Base-by-base conservation (phyloP, 176 grass and related monocot species). In the Pontederia paniculata region DNA sequence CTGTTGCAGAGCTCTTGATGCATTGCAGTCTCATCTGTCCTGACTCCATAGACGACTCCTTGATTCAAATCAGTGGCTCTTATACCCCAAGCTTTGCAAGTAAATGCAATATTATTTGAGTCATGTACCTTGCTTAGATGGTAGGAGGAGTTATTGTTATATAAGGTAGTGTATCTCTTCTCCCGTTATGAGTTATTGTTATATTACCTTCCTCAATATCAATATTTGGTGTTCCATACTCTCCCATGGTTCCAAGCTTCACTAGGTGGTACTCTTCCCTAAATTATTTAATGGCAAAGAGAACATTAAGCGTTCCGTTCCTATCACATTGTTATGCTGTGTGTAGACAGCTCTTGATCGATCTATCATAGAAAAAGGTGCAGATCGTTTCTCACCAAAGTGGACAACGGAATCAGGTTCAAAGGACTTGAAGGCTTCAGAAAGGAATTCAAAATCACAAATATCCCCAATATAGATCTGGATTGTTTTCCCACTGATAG, bases 61-160 rank as follows among this genome's bases (percentile, higher is more conserved):
- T 96, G 90, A 55, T 96, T 96, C 50, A 96, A 76, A 83, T 96
- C 90, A 54, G 90, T 96, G 42, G 85, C 90, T 66, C 82, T 83
- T 72, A 96, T 83, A 23, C 90, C 85, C 90, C 90, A 96, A 28
- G 85, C 90, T 60, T 85, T 89, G 75, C 90, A 89, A 17, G 79
- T 89, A 89, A 96, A 96, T 57, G 82, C 85, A 54, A 96, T 96
- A 68, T 96, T 96, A 69, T 96, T 79, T 13, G 90, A 89, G 48
- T 96, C 90, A n/a, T 96, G 90, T 70, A 96, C 90, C 76, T 96
- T 95, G 52, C 85, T 95, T 58, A 95, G 58, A 80, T 95, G 89
- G 60, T 89, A 95, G 59, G 89, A 95, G 25, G 90, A 96, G 60
- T 85, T 85, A 0, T 82, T 85, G 81, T 96, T 85, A 54, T 96